These are phyloP conservation scores for Mycena sp. DNA, from an alignment of 1,284 basidiomycete species.

Conservation along the genomic window DNA sequence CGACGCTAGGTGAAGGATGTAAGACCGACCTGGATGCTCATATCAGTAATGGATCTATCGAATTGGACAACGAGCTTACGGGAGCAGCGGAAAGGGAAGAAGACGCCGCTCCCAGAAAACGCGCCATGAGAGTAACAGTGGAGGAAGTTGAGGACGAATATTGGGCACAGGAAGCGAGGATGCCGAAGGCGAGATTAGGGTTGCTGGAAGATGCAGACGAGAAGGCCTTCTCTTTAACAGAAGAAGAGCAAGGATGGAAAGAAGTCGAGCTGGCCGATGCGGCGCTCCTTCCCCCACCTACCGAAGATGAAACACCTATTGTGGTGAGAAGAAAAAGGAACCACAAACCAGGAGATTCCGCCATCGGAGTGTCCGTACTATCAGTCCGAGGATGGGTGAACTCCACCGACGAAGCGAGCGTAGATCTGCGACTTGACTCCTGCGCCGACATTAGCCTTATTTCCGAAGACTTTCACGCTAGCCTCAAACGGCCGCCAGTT, in stretches of 20 bases:
- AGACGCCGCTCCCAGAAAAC: neutral
- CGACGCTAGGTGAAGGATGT: neutral
- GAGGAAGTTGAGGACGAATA: conserved; percentile 24
- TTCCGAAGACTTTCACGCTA: neutral
- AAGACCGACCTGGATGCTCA: neutral
- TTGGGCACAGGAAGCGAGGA: neutral
- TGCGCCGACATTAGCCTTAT: neutral
- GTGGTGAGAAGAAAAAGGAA: neutral
- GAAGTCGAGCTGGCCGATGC: neutral
- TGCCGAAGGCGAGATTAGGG: neutral
- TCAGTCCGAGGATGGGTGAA: neutral
- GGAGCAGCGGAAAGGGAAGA: too few species aligned
- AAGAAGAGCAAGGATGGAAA: neutral
- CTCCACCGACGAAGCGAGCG: neutral
- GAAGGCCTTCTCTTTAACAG: neutral
- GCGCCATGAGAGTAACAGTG: neutral
- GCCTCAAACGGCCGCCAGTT: neutral
- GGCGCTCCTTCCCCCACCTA: neutral
- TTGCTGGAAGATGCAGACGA: neutral
- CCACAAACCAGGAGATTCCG: neutral
- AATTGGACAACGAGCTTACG: neutral
- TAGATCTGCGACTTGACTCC: neutral
- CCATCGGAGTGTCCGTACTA: neutral
- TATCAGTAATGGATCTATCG: neutral
- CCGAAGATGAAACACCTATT: neutral